Conservation (phyloP, 78 protist genomes). For the Dictyostelium citrinum region DNA sequence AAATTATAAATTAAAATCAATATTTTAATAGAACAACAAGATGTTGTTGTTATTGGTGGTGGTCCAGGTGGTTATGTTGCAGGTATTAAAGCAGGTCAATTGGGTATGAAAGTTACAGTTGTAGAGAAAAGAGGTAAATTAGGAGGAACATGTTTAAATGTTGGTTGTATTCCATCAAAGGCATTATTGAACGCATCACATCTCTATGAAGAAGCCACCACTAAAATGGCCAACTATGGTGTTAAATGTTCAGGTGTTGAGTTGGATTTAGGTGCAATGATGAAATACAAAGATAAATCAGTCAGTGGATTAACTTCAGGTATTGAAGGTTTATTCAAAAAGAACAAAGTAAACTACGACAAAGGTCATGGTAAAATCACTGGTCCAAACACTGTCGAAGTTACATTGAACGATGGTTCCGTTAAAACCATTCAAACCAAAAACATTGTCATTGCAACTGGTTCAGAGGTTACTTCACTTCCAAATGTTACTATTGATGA, state of each 20-base stretch:
- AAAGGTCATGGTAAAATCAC: constrained; percentile 91
- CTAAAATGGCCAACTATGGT: constrained; percentile 85
- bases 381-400: constrained; percentile 77
- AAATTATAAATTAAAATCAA: no score
- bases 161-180: constrained; percentile 99
- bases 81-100: constrained; percentile 99
- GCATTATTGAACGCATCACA: constrained; percentile 98
- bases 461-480: constrained; percentile 91
- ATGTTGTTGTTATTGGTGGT: constrained; percentile 98
- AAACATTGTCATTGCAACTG: constrained; percentile 97
- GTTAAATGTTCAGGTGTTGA: constrained; percentile 74
- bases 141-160: constrained; percentile 99
- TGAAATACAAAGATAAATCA: constrained; percentile 89
- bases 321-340: constrained; percentile 97
- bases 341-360: constrained; percentile 93
- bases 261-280: constrained; percentile 86
- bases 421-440: constrained; percentile 79
- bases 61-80: constrained; percentile 99
- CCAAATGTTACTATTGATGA: constrained; percentile 92
- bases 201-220: constrained; percentile 89
- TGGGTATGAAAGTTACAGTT: constrained; percentile 91
- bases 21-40: constrained; percentile 72
- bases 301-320: constrained; percentile 91
- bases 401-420: constrained; percentile 80
- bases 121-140: constrained; percentile 94